phyloP scores from a whole-genome alignment of 306 rosid genomes.

The Crotalaria pallida region DNA sequence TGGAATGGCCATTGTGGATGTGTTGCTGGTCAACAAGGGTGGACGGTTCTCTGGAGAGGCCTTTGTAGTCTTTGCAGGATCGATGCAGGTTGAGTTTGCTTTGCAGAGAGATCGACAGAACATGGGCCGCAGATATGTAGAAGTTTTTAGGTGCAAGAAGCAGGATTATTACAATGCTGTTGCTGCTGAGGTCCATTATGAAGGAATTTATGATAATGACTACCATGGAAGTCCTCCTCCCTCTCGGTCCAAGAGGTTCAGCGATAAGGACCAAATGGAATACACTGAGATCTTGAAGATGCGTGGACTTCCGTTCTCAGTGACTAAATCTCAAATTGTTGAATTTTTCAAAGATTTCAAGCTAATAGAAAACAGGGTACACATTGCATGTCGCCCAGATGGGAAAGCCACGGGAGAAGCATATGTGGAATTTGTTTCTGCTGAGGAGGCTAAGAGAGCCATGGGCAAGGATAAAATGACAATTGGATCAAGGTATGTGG shows the following conservation, averaged over 20 bases:
- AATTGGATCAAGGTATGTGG: constrained; percentile 97
- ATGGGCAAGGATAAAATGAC: constrained; percentile 98
- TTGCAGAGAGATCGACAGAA: constrained; percentile 87
- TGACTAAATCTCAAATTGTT: constrained; percentile 55
- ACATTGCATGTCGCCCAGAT: constrained; percentile 90
- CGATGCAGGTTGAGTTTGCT: constrained; percentile 90
- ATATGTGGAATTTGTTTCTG: constrained; percentile 80
- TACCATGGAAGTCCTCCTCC: constrained; percentile 98
- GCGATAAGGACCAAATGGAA: constrained; percentile 89
- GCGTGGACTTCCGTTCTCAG: constrained; percentile 91
- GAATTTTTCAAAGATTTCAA: constrained; percentile 79
- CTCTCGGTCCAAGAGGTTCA: constrained; percentile 66
- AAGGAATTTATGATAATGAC: constrained; percentile 82
- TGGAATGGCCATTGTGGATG: constrained; percentile 90
- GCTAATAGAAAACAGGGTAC: constrained; percentile 70
- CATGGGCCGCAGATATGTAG: constrained; percentile 97
- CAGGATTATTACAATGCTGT: constrained; percentile 93
- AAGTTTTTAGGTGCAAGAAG: constrained; percentile 91
- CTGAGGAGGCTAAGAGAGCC: constrained; percentile 86
- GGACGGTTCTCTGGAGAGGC: constrained; percentile 98
- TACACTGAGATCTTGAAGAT: constrained; percentile 93
- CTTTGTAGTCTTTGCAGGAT: constrained; percentile 88
- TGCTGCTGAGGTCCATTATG: constrained; percentile 78
- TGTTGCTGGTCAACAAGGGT: constrained; percentile 90
- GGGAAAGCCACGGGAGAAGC: constrained; percentile 99